Evolutionary conservation across 2,329 filamentous ascomycete species (phyloP), one percentile per base, ranked within the genome.

Genomic region (Fusarium sp.): DNA sequence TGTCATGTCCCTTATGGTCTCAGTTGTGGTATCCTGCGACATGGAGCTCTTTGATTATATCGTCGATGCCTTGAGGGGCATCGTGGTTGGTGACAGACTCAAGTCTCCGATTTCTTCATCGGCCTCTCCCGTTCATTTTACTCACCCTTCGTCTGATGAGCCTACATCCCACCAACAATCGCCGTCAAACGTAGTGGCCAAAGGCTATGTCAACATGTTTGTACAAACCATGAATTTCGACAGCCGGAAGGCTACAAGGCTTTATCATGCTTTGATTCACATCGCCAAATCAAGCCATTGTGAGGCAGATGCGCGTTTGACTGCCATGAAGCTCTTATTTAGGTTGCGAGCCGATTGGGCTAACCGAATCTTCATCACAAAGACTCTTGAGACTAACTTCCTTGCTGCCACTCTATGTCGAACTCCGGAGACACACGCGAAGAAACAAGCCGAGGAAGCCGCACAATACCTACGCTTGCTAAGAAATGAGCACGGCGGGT

Each of bases 331-430:
- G 70, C 77, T 94, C 39, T 79, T 97, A 3, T 94, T 96, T 73
- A 87, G 93, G 39, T 79, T 97, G 28, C 86, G 93, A 56, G 92
- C 92, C 22, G 92, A 97, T 75, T 92, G 90, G 73, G 87, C 90
- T 9, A 87, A 93, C 65, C 85, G 88, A 40, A 84, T 97, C 5
- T 92, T 90, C 55, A 80, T 97, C 49, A 87, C 87, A 7, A 78
- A 85, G 31, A 84, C 86, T 28, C 86, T 89, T 2, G 92, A 96
- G 72, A 90, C 88, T 26, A 86, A 89, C 64, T 87, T 86, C 49
- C 80, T 97, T 24, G 91, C 93, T 26, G 83, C 87, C 13, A 83
- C 89, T 7, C 79, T 97, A 9, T 89, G 87, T 66, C 88, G 92
- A 34, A 88, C 84, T 0, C 83, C 85, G 58, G 78, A 80, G 13